Evolutionary conservation across 371 early-diverging fungal genomes (phyloP), one percentile per base, ranked within the genome.

Genomic region (Saksenaea oblongispora): DNA sequence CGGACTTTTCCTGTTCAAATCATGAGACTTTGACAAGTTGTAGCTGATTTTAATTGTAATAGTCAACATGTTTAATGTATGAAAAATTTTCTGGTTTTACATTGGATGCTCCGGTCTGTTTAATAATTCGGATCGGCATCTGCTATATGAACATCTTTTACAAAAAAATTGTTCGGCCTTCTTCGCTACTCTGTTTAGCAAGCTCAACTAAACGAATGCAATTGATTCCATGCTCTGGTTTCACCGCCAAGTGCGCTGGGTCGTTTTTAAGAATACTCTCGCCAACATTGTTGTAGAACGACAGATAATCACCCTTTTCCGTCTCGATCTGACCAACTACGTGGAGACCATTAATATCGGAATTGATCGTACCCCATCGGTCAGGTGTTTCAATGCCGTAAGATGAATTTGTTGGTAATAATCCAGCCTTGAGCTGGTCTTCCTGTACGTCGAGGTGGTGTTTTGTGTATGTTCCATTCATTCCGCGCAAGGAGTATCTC

Each of bases 391-490:
- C 92, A 28, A 87, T 59, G 47, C 90, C 90, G 62, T 79, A 89
- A 1, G 59, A 75, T 13, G 74, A 54, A 34, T 76, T 69, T 3
- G 66, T 66, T 5, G 89, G 90, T 1, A 85, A 70, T 17, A 83
- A 27, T 10, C 89, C 90, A 3, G 75, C 70, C 70, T 89, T 89
- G 53, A 91, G 82, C 62, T 91, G 92, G 44, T 82, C 84, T 59
- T 92, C 93, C 67, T 92, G 93, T 2, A 87, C 85, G 67, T 92
- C 93, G 47, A 91, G 68, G 28, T 86, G 80, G 51, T 85, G 78
- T 73, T 90, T 91, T 51, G 82, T 72, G 63, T 77, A 92, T 22
- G 86, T 72, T 15, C 92, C 93, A 8, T 85, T 72, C 78, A 87
- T 84, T 54, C 93, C 93, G 26, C 87, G 85, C 35, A 92, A 69